These are phyloP conservation scores for Claviceps africana DNA, from an alignment of 2,329 filamentous ascomycete species.

Conservation along the genomic window DNA sequence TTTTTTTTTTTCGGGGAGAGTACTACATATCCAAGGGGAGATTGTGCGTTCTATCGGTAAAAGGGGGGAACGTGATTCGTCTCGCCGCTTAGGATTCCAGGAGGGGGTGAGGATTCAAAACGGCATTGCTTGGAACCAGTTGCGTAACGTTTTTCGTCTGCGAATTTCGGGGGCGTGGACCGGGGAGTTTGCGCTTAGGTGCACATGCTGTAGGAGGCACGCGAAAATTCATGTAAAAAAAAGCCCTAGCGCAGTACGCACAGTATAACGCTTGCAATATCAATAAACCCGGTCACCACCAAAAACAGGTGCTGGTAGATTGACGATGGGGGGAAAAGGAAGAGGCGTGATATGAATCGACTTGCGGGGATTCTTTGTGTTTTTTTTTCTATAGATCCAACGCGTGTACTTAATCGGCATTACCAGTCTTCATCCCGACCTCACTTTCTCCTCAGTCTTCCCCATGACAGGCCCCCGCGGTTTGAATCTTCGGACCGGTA, in stretches of 20 bases:
- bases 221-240: neutral
- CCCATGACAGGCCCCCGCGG: neutral
- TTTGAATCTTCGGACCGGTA: constrained; percentile 15
- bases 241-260: neutral
- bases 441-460: neutral
- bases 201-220: neutral
- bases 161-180: neutral
- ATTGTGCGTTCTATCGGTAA: too few species aligned
- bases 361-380: neutral
- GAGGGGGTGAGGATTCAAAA: neutral
- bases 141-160: too few species aligned
- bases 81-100: neutral
- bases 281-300: neutral
- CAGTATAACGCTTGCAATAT: neutral
- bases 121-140: neutral
- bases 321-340: too few species aligned
- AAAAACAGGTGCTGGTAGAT: neutral
- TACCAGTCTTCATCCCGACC: neutral
- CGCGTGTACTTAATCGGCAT: neutral
- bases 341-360: too few species aligned
- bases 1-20: too few species aligned
- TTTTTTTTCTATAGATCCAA: neutral
- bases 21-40: too few species aligned
- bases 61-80: neutral
- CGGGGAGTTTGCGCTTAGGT: neutral